Percentiles rank a stretch among this genome's conserved stretches.
phyloP scores from a whole-genome alignment of 352 stramenopile species.

The Pythium utonaiense region DNA sequence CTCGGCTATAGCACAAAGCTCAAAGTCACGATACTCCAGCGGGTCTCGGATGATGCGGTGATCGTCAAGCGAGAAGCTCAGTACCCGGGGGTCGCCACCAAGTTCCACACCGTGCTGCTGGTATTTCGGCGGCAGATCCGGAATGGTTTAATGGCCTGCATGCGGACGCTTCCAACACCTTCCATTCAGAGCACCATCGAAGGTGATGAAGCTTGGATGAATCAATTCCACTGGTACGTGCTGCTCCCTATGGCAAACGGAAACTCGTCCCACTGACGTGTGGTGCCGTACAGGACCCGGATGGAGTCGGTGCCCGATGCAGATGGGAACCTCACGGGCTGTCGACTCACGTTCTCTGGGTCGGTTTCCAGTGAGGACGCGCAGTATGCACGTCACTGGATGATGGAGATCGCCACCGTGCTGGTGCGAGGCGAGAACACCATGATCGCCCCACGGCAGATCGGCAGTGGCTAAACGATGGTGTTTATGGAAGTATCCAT shows the following conservation, averaged over 20 bases:
- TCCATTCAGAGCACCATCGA: conserved; percentile 7
- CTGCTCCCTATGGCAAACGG: too few relatives aligned
- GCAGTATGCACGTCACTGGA: conserved; percentile 1
- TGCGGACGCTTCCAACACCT: conserved; percentile 5
- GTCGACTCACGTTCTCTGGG: conserved; percentile 12
- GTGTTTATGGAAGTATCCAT: too few relatives aligned
- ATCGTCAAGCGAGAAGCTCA: conserved; percentile 8
- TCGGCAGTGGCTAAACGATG: too few relatives aligned
- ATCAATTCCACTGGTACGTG: conserved; percentile 17
- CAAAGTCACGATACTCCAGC: conserved; percentile 7
- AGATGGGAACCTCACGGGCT: neutral
- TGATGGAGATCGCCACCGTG: conserved; percentile 15
- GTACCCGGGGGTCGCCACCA: conserved; percentile 8
- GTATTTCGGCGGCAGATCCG: conserved; percentile 6
- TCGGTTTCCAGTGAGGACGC: conserved; percentile 5
- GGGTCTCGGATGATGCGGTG: conserved; percentile 4
- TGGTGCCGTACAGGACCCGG: conserved; percentile 7
- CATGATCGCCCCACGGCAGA: neutral
- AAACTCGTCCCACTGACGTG: neutral
- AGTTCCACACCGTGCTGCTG: conserved; percentile 15
- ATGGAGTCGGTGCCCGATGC: conserved; percentile 7
- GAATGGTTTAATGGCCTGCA: conserved; percentile 10
- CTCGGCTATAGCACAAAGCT: conserved; percentile 11
- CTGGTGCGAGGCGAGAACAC: conserved; percentile 15
- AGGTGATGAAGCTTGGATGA: conserved; percentile 10